A percentile compares a stretch with the other conserved stretches of the same genome.
Conservation (phyloP, 2,329 filamentous ascomycete genomes). For the Anisogramma anomala region DNA sequence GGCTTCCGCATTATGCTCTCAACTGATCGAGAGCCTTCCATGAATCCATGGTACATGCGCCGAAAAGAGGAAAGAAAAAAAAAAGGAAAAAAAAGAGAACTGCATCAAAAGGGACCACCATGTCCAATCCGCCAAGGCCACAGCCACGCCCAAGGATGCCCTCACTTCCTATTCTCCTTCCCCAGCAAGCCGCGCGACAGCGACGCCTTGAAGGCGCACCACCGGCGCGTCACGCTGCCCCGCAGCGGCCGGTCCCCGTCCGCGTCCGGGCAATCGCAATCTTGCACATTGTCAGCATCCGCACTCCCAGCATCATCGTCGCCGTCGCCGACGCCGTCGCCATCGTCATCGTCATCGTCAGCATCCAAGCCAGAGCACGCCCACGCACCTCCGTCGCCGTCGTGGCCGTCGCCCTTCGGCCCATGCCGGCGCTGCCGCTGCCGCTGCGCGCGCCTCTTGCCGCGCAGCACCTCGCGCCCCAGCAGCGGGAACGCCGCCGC, state of each 20-base stretch:
- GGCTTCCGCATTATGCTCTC: too few species aligned
- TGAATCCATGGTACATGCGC: too few species aligned
- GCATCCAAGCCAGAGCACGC: constrained; percentile 3
- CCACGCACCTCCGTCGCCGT: constrained; percentile 4
- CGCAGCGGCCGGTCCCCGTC: constrained; percentile 3
- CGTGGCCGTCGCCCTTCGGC: neutral
- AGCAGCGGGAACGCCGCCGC: constrained; percentile 23
- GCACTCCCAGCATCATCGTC: neutral
- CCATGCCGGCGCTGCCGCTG: neutral
- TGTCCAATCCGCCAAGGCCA: too few species aligned
- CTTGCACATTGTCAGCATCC: neutral
- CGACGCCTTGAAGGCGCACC: constrained; percentile 7
- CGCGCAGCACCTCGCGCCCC: constrained; percentile 24
- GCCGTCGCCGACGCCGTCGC: constrained; percentile 3
- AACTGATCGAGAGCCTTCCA: too few species aligned
- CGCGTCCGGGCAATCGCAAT: constrained; percentile 2
- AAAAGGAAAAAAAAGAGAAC: too few species aligned
- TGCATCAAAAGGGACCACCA: too few species aligned
- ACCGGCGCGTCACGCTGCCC: constrained; percentile 5
- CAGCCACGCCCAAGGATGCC: too few species aligned
- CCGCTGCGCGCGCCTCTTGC: neutral
- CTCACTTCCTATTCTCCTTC: too few species aligned
- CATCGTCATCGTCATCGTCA: constrained; percentile 4
- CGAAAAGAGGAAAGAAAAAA: too few species aligned
- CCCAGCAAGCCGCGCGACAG: constrained; percentile 7